A percentile compares a stretch with the other conserved stretches of the same genome.
These are phyloP conservation scores for Exophiala calicioides DNA, from an alignment of 2,329 filamentous ascomycete species.

Conservation along the genomic window DNA sequence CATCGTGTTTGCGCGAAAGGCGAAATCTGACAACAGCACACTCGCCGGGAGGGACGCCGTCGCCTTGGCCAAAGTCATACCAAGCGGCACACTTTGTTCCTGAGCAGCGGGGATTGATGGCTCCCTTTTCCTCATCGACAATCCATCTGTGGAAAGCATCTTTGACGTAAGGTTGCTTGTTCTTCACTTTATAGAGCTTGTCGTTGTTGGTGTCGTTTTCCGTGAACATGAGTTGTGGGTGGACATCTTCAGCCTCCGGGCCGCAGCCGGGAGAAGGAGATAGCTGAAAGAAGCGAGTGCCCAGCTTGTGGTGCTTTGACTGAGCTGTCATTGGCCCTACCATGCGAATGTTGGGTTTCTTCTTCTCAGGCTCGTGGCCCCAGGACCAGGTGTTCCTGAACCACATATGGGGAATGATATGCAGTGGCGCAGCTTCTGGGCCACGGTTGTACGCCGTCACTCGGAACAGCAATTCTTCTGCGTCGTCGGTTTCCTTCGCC, in stretches of 20 bases:
- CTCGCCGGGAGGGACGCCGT: conserved; percentile 84
- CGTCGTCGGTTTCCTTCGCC: conserved; percentile 88
- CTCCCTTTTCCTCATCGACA: conserved; percentile 75
- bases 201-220: conserved; percentile 93
- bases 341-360: conserved; percentile 76
- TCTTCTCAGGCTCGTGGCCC: conserved; percentile 73
- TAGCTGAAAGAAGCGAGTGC: conserved; percentile 78
- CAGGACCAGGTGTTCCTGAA: conserved; percentile 98
- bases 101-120: conserved; percentile 74
- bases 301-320: conserved; percentile 77
- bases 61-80: conserved; percentile 87
- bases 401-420: conserved; percentile 94
- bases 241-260: conserved; percentile 74
- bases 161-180: conserved; percentile 83
- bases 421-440: conserved; percentile 82
- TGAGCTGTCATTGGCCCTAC: conserved; percentile 68
- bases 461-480: conserved; percentile 88
- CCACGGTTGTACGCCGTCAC: conserved; percentile 96
- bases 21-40: conserved; percentile 95
- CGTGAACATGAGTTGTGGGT: conserved; percentile 84
- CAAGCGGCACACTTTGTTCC: conserved; percentile 91
- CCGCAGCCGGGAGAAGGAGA: conserved; percentile 89
- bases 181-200: conserved; percentile 72
- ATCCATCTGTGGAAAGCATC: conserved; percentile 92
- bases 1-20: conserved; percentile 72